Evolutionary conservation across 148 eudicot species (phyloP), one percentile per base, ranked within the genome.

Genomic region (Linanthus parryae): DNA sequence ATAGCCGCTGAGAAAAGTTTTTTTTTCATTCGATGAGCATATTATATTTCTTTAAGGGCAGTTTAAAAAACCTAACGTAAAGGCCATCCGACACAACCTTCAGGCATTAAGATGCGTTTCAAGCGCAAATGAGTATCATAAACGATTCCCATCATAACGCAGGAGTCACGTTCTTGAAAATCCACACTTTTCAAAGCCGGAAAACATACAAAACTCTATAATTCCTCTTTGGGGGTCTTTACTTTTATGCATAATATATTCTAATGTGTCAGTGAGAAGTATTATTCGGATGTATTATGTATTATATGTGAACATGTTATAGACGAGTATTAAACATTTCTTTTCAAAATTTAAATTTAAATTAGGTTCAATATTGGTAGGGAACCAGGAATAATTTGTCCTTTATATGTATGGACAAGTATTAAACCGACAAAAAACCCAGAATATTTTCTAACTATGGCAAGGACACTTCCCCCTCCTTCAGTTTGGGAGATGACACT

Each of bases 241-340:
- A 59, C 56, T 59, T 48, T 49, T 36, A 36, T 59, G 56, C 56
- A 59, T 45, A 48, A n/a, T n/a, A n/a, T n/a, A n/a, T n/a, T n/a
- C n/a, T n/a, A n/a, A n/a, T n/a, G n/a, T n/a, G n/a, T n/a, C n/a
- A n/a, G n/a, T n/a, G n/a, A n/a, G n/a, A n/a, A n/a, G n/a, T n/a
- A n/a, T n/a, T n/a, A n/a, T n/a, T n/a, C n/a, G n/a, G n/a, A n/a
- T n/a, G n/a, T n/a, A n/a, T n/a, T n/a, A n/a, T n/a, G n/a, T n/a
- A n/a, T n/a, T n/a, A n/a, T n/a, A n/a, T n/a, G n/a, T n/a, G n/a
- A n/a, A n/a, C n/a, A n/a, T n/a, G n/a, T n/a, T n/a, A n/a, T n/a
- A n/a, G n/a, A n/a, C n/a, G n/a, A n/a, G n/a, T n/a, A n/a, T n/a
- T n/a, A n/a, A n/a, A n/a, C n/a, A n/a, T n/a, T n/a, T n/a, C n/a